Percentiles rank a stretch among this genome's conserved stretches.
phyloP scores from a whole-genome alignment of 2,329 filamentous ascomycete species.

The Dryadomyces sulphureus region DNA sequence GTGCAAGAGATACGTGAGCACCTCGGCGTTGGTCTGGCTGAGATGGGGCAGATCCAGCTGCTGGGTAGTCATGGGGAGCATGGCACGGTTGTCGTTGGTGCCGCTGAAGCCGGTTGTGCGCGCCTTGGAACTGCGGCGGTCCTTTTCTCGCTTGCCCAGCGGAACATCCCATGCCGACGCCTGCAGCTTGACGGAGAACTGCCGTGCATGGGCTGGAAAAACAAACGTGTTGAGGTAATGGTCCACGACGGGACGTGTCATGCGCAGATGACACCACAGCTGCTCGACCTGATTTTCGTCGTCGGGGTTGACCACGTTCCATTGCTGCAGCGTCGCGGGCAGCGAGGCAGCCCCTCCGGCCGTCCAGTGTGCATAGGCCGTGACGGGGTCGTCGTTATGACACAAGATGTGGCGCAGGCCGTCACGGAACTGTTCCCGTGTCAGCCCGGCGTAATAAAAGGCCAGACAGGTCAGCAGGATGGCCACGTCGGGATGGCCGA shows the following conservation, averaged over 20 bases:
- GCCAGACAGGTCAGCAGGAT: constrained; percentile 50
- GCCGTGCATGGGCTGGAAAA: constrained; percentile 49
- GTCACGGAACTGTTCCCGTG: constrained; percentile 29
- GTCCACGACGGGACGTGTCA: constrained; percentile 36
- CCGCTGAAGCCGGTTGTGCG: constrained; percentile 56
- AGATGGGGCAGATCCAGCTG: constrained; percentile 44
- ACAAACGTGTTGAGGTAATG: constrained; percentile 49
- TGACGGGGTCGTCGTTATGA: constrained; percentile 36
- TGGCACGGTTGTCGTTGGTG: constrained; percentile 48
- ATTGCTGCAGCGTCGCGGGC: constrained; percentile 32
- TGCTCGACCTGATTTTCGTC: constrained; percentile 34
- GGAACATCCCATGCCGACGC: constrained; percentile 56
- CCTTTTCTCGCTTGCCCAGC: constrained; percentile 17
- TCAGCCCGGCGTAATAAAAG: constrained; percentile 51
- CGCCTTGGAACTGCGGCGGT: background rate
- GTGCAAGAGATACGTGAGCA: constrained; percentile 42
- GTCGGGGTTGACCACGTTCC: constrained; percentile 43
- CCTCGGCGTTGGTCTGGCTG: constrained; percentile 46
- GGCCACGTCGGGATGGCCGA: constrained; percentile 50
- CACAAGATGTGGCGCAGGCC: constrained; percentile 34
- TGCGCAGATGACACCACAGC: constrained; percentile 34
- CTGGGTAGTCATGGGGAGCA: constrained; percentile 48
- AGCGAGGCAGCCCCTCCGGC: constrained; percentile 23
- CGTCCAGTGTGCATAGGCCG: constrained; percentile 38
- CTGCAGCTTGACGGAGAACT: constrained; percentile 48